These are phyloP conservation scores for Dentipellis sp. DNA, from an alignment of 768 basidiomycete genomes.

Conservation along the genomic window DNA sequence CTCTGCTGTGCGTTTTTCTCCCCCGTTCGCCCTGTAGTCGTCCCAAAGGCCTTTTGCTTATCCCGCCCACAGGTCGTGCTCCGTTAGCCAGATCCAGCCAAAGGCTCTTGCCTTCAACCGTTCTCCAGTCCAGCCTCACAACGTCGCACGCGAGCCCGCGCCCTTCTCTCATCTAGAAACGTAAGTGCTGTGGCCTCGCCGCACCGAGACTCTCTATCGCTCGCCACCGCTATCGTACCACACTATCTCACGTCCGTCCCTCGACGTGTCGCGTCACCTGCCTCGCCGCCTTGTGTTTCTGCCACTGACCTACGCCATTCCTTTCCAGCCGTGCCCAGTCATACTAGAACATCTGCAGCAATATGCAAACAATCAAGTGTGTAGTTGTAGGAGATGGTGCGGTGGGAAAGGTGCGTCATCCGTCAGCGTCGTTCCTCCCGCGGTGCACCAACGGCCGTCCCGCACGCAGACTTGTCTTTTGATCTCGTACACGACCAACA, in stretches of 20 bases:
- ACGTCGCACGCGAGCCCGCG: conserved; percentile 8
- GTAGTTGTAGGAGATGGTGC: conserved; percentile 98
- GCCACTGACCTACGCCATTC: not conserved
- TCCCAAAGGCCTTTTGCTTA: not conserved
- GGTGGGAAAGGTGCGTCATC: conserved; percentile 80
- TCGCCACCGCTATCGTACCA: not conserved
- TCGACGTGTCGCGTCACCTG: conserved; percentile 1
- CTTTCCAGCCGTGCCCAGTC: not conserved
- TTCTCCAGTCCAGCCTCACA: conserved; percentile 5
- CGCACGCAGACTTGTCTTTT: conserved; percentile 76
- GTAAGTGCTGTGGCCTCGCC: conserved; percentile 5
- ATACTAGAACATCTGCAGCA: not conserved
- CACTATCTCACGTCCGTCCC: not conserved
- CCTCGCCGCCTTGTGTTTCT: conserved; percentile 5
- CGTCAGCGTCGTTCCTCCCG: not conserved
- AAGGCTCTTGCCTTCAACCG: conserved; percentile 5
- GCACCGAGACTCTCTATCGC: not conserved
- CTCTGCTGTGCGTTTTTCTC: not conserved
- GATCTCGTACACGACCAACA: conserved; percentile 97
- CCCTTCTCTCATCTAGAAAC: conserved; percentile 5
- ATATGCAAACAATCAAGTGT: conserved; percentile 96
- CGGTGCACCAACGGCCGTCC: not conserved
- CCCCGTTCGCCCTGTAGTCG: not conserved
- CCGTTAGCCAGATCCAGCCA: conserved; percentile 6
- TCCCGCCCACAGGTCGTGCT: not conserved